These are phyloP conservation scores for Naegleria fowleri DNA, from an alignment of 208 protist genomes.

Conservation along the genomic window DNA sequence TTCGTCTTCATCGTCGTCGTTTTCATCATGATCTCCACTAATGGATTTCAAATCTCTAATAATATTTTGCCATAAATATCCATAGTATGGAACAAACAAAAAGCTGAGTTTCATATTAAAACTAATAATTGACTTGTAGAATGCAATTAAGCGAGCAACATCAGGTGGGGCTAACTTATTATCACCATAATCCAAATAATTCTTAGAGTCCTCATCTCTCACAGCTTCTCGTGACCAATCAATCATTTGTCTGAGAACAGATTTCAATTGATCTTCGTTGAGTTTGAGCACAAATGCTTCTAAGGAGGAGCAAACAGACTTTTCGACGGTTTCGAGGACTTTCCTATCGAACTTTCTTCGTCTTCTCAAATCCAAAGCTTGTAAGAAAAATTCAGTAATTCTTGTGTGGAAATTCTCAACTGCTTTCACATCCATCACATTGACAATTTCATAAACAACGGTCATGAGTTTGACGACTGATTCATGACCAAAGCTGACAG, in stretches of 20 bases:
- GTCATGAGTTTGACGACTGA: not conserved
- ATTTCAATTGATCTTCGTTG: not conserved
- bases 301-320: not conserved
- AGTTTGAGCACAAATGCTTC: not conserved
- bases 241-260: not conserved
- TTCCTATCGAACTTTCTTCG: not conserved
- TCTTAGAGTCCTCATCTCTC: not conserved
- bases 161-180: not conserved
- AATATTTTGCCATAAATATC: not conserved
- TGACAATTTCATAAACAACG: not conserved
- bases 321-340: not conserved
- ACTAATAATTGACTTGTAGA: not conserved
- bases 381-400: not conserved
- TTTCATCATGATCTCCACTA: not conserved
- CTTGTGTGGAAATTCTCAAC: not conserved
- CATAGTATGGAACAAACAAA: not conserved
- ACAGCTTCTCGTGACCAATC: not conserved
- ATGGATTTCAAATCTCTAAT: not conserved
- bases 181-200: not conserved
- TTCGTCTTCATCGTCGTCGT: not conserved
- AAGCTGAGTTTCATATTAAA: not conserved
- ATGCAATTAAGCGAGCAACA: not conserved
- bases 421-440: not conserved
- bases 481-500: not conserved
- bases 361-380: not conserved